A percentile compares a stretch with the other conserved stretches of the same genome.
Evolutionary conservation across 2,329 filamentous ascomycete species (phyloP).

Genomic region (Tolypocladium tropicale): DNA sequence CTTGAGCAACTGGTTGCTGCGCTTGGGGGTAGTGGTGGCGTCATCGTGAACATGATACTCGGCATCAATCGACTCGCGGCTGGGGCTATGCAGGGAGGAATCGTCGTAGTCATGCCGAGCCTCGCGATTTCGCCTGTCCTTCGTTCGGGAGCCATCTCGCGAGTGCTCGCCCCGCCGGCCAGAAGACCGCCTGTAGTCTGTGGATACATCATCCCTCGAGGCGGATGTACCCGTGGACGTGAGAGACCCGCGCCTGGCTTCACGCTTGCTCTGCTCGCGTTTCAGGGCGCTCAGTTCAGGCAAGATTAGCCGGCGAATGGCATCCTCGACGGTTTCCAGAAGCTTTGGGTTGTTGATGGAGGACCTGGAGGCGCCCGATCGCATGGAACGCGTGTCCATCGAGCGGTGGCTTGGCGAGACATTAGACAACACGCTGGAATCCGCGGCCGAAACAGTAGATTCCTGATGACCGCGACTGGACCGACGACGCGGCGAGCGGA

Average conservation of each 20-base stretch:
- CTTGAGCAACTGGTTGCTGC: conserved; percentile 32
- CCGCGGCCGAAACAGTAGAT: conserved; percentile 39
- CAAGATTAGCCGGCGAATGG: conserved; percentile 78
- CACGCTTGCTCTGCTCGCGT: conserved; percentile 72
- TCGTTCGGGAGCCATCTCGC: conserved; percentile 39
- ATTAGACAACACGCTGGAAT: conserved; percentile 43
- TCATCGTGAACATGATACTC: conserved; percentile 20
- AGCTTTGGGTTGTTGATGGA: conserved; percentile 89
- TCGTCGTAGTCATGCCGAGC: conserved; percentile 44
- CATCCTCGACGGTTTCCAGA: conserved; percentile 85
- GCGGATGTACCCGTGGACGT: conserved; percentile 44
- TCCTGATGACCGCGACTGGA: conserved; percentile 44
- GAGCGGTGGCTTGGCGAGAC: conserved; percentile 45
- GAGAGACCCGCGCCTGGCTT: conserved; percentile 57
- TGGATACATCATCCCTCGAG: conserved; percentile 46
- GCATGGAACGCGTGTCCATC: conserved; percentile 41
- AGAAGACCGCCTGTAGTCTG: conserved; percentile 52
- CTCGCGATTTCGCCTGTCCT: conserved; percentile 39
- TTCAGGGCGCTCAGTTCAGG: conserved; percentile 89
- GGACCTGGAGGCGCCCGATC: conserved; percentile 47
- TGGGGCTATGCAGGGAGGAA: conserved; percentile 35
- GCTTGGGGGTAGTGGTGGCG: conserved; percentile 34
- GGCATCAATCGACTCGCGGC: conserved; percentile 35
- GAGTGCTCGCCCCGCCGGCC: conserved; percentile 40
- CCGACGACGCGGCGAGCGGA: conserved; percentile 34